Conservation (phyloP, 306 rosid genomes). For the Quercus berberidifolia region DNA sequence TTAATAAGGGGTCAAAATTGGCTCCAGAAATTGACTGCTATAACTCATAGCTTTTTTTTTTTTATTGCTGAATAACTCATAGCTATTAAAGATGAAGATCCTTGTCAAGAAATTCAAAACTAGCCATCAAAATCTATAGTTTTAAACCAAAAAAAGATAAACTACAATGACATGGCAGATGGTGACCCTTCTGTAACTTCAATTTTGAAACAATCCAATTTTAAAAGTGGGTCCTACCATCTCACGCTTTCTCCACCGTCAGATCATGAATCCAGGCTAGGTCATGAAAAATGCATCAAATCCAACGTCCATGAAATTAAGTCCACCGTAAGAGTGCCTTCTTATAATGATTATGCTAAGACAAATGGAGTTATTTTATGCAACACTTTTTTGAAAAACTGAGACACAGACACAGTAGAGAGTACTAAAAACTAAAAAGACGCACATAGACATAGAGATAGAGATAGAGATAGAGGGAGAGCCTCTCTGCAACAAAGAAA, state of each 20-base stretch:
- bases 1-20: no score
- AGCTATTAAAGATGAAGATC: no score
- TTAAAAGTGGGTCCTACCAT: background rate
- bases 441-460: background rate
- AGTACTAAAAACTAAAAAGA: background rate
- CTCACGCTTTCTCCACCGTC: background rate
- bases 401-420: background rate
- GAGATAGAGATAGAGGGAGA: no score
- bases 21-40: no score
- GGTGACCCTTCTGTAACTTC: no score
- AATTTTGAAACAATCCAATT: background rate
- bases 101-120: no score
- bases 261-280: background rate
- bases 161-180: no score
- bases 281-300: background rate
- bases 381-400: slow-evolving; percentile 1
- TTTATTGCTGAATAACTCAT: no score
- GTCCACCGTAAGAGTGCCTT: background rate
- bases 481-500: background rate
- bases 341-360: slow-evolving; percentile 7
- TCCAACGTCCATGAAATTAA: background rate
- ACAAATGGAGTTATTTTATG: background rate
- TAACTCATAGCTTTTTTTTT: no score
- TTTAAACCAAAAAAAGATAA: no score
- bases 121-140: no score